Base-by-base conservation (phyloP, 2,329 filamentous ascomycete species). In the Penicillium oxalicum region DNA sequence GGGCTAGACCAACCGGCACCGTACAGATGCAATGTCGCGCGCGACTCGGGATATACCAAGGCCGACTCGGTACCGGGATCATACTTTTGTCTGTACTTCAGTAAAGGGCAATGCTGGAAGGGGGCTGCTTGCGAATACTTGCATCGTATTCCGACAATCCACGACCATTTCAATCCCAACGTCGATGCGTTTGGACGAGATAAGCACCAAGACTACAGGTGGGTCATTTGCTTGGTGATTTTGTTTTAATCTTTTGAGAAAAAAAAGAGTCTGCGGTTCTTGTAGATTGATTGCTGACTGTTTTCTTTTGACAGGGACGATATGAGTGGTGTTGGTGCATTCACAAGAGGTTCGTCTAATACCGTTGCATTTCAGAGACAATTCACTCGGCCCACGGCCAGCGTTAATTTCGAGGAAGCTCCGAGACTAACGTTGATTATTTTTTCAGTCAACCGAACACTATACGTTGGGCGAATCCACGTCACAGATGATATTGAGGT, bases 291-390 rank as follows among this genome's bases (percentile, higher is more conserved):
- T 6, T n/a, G 12, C 40, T 43, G 12, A 43, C 12, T 28, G 9
- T 12, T 6, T 9, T 28, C 18, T 6, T 27, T 25, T 45, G 29
- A 32, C 29, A 55, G 53, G 40, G 56, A 59, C 43, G 58, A 60
- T 32, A 97, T 98, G 93, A 91, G 91, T 45, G 94, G 94, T 56
- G 90, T 96, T 2, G 93, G 93, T 26, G 89, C 83, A 53, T 98
- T 98, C 64, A 86, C 91, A 2, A 36, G 43, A 39, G 40, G 26
- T 48, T 27, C 28, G 50, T 43, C 28, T 25, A 38, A 3, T 13
- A 29, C 8, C 5, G 4, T 13, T 34, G n/a, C 13, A 44, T 4
- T 4, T 5, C 32, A 13, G 18, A 25, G 25, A 13, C 3, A 12
- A 6, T 8, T 24, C 27, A 24, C 18, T 18, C n/a, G 9, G 25